Conservation (phyloP, 495 filamentous ascomycete species). For the Trichoderma parareesei region DNA sequence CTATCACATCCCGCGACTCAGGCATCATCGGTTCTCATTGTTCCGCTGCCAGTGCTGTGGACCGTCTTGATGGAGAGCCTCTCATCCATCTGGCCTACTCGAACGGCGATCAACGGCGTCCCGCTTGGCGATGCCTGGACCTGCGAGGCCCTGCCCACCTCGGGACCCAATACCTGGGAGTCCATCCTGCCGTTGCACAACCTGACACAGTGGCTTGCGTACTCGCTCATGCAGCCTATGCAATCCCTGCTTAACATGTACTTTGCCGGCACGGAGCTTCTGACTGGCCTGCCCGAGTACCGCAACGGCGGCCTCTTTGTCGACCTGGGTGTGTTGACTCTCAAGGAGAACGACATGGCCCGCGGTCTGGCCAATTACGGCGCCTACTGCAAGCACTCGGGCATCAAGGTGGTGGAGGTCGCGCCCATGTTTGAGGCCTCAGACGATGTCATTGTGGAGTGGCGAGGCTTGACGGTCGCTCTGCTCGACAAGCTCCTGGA, state of each 20-base stretch:
- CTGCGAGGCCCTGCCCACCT: slow-evolving; percentile 69
- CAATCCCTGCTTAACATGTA: slow-evolving; percentile 64
- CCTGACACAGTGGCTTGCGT: slow-evolving; percentile 82
- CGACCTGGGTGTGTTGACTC: slow-evolving; percentile 68
- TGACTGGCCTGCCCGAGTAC: slow-evolving; percentile 83
- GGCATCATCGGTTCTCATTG: slow-evolving; percentile 76
- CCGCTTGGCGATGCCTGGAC: slow-evolving; percentile 94
- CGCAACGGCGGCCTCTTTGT: slow-evolving; percentile 81
- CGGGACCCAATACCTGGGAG: slow-evolving; percentile 68
- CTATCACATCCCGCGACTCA: slow-evolving; percentile 84
- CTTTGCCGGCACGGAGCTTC: slow-evolving; percentile 67
- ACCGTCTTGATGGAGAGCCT: slow-evolving; percentile 81
- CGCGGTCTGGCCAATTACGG: slow-evolving; percentile 63
- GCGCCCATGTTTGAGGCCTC: slow-evolving; percentile 72
- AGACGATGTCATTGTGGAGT: slow-evolving; percentile 83
- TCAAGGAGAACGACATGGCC: slow-evolving; percentile 59
- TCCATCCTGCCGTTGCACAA: slow-evolving; percentile 93
- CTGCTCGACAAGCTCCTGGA: slow-evolving; percentile 68
- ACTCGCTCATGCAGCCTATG: slow-evolving; percentile 86
- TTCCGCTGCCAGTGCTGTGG: slow-evolving; percentile 90
- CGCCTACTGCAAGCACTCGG: slow-evolving; percentile 63
- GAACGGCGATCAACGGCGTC: slow-evolving; percentile 81
- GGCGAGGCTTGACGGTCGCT: slow-evolving; percentile 74
- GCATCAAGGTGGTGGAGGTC: slow-evolving; percentile 60
- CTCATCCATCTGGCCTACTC: slow-evolving; percentile 78